Base-by-base conservation (phyloP, 192 early-diverging fungal species). In the Podila minutissima region DNA sequence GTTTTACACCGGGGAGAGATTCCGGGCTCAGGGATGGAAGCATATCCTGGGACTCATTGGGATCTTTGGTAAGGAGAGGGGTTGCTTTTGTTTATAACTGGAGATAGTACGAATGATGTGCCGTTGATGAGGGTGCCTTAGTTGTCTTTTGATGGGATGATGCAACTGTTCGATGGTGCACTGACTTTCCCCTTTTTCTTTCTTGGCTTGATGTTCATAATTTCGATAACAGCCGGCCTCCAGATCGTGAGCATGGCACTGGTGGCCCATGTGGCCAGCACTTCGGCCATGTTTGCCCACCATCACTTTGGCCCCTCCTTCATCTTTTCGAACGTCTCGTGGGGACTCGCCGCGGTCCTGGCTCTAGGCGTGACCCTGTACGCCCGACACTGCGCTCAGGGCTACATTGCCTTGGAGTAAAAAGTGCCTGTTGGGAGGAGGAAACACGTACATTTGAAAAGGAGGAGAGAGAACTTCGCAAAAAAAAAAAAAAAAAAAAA, bases 371-470 rank as follows among this genome's bases (percentile, higher is more conserved):
- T 81, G 8, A 33, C 15, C 26, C 46, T 73, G 17, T 81, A 51
- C 65, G 77, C 77, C 38, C 63, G 65, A 17, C 73, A 81, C 26
- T 62, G 55, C 17, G 12, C 77, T 49, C 77, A 64, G 46, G 77
- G 77, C 20, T 65, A 64, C 37, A 81, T 81, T 66, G 65, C 77
- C 19, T 55, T 81, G 71, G 71, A 81, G 67, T 72, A 81, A 59
- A 28, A 37, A 10, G 35, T 8, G 10, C 4, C 35, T 8, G 9
- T 37, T 37, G 35, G 1, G 1, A 37, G 35, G 35, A 9, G 9
- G 35, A 37, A 11, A 37, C 10, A 37, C 35, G 7, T 35, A 37
- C 35, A 37, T 0, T 7, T 37, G 10, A 3, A 37, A 37, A 37
- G 35, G 35, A 37, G 35, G 35, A 37, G 35, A 37, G 5, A 35